Percentiles rank a stretch among this genome's conserved stretches.
Evolutionary conservation across 768 basidiomycete species (phyloP).

Genomic region (Boletellus ananiceps): DNA sequence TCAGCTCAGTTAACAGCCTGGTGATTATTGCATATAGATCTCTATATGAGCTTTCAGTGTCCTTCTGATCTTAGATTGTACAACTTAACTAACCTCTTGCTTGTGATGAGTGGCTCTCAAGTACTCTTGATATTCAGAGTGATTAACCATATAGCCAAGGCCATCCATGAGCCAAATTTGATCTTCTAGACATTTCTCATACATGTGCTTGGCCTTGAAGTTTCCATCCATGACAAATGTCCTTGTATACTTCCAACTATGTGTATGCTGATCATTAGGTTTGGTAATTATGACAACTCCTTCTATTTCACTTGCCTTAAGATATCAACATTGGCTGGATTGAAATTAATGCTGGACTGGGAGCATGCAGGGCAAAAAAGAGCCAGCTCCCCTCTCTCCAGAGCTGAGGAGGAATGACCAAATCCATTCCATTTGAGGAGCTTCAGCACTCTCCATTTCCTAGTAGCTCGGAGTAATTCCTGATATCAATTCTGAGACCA

Average conservation of each 20-base stretch:
- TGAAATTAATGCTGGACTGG: constrained; percentile 23
- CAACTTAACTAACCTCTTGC: no score
- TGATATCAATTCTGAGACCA: constrained; percentile 18
- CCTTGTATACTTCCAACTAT: neutral
- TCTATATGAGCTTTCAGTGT: no score
- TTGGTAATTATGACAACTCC: constrained; percentile 1
- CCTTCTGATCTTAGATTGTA: no score
- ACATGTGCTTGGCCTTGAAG: neutral
- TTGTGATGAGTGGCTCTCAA: neutral
- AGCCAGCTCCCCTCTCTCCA: neutral
- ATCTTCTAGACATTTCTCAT: neutral
- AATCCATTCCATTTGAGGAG: constrained; percentile 18
- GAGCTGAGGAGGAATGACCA: neutral
- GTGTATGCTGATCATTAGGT: neutral
- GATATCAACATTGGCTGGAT: no score
- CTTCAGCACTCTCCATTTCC: constrained; percentile 18
- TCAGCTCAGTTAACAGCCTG: no score
- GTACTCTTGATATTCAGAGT: neutral
- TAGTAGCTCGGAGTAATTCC: constrained; percentile 11
- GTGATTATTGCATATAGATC: neutral
- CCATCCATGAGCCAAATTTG: neutral
- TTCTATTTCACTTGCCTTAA: no score
- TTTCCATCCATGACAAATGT: constrained; percentile 12
- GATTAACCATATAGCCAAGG: neutral
- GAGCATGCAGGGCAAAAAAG: constrained; percentile 27